Percentiles rank a stretch among this genome's conserved stretches.
Conservation (phyloP, 495 filamentous ascomycete genomes). For the Neurospora sp. region DNA sequence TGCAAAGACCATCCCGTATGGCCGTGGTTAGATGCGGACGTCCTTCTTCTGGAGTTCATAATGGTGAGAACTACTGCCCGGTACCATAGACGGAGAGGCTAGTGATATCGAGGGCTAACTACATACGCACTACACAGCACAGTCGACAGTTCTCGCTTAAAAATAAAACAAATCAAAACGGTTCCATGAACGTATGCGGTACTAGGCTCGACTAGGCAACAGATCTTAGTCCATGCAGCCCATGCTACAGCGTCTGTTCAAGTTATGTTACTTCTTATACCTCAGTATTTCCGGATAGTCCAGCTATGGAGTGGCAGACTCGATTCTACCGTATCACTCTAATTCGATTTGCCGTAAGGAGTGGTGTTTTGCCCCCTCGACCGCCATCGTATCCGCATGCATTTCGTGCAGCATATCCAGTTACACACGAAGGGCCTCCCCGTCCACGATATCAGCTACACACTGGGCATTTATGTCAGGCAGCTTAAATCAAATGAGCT, state of each 20-base stretch:
- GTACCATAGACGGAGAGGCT: neutral
- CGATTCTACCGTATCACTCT: neutral
- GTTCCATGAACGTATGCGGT: neutral
- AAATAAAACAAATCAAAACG: neutral
- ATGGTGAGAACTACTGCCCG: neutral
- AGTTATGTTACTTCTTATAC: neutral
- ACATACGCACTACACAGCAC: neutral
- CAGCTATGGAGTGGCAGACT: neutral
- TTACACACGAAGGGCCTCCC: neutral
- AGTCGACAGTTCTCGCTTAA: neutral
- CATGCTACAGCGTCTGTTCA: neutral
- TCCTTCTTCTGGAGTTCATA: neutral
- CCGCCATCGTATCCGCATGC: constrained; percentile 4
- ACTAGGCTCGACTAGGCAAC: neutral
- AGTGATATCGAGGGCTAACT: neutral
- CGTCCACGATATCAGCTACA: neutral
- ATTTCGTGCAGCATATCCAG: constrained; percentile 9
- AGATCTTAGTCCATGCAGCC: neutral
- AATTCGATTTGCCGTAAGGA: neutral
- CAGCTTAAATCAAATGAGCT: neutral
- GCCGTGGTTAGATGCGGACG: neutral
- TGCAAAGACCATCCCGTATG: neutral
- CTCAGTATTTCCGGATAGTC: neutral
- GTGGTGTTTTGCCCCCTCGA: constrained; percentile 2
- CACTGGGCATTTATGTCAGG: neutral